These are phyloP conservation scores for Diplodia scrobiculata DNA, from an alignment of 2,329 filamentous ascomycete species.

Conservation along the genomic window DNA sequence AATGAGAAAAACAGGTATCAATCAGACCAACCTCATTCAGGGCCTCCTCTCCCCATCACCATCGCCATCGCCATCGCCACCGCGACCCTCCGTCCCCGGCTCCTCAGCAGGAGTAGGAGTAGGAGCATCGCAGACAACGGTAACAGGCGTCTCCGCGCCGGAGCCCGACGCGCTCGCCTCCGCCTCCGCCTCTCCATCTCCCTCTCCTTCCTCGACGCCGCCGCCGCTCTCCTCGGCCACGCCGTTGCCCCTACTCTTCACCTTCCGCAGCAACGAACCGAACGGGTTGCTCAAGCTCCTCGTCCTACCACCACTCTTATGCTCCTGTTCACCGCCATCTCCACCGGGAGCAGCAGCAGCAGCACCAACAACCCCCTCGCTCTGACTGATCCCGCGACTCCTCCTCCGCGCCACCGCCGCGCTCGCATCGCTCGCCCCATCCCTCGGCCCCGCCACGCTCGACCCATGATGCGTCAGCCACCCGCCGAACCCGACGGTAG, in stretches of 20 bases:
- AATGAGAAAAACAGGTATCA: too few species aligned
- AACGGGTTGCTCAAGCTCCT: constrained; percentile 31
- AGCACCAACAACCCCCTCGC: not conserved
- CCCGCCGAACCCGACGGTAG: not conserved
- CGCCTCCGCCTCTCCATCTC: not conserved
- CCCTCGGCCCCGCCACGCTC: constrained; percentile 20
- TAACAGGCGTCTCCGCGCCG: too few species aligned
- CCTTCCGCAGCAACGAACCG: constrained; percentile 17
- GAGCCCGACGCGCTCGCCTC: too few species aligned
- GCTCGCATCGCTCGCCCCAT: not conserved
- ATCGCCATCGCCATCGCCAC: too few species aligned
- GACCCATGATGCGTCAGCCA: not conserved
- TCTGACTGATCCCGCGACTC: constrained; percentile 7
- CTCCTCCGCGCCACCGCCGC: not conserved
- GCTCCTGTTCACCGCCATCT: constrained; percentile 28
- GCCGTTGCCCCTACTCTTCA: constrained; percentile 7
- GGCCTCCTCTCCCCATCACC: too few species aligned
- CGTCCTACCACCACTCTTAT: not conserved
- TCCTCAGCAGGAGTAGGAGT: too few species aligned
- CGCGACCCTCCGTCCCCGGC: too few species aligned
- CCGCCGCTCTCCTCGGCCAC: not conserved
- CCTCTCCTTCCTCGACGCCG: not conserved
- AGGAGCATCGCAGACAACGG: too few species aligned
- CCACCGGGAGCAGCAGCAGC: not conserved
- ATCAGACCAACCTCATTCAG: too few species aligned